phyloP scores from a whole-genome alignment of 768 basidiomycete species.

The Tulasnella calospora region DNA sequence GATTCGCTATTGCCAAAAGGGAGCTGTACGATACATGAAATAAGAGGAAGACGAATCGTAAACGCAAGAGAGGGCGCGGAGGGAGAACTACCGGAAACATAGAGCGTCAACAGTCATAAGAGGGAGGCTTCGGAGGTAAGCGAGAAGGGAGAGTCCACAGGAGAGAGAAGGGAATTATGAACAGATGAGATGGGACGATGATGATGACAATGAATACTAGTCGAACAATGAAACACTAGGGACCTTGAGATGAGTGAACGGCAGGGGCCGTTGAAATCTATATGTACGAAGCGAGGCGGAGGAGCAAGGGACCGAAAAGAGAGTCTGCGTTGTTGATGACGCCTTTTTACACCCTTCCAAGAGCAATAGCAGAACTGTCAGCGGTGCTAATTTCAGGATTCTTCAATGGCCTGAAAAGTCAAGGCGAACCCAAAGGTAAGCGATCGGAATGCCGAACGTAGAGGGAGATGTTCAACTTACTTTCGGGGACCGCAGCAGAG shows the following conservation, averaged over 20 bases:
- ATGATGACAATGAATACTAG: neutral
- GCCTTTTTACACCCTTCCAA: neutral
- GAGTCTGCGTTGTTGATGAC: neutral
- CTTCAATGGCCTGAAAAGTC: neutral
- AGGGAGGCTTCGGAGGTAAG: neutral
- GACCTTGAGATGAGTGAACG: too few relatives aligned
- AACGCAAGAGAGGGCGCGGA: neutral
- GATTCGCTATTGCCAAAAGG: neutral
- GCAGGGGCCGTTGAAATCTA: neutral
- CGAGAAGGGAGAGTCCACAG: neutral
- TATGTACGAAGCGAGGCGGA: neutral
- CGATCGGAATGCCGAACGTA: neutral
- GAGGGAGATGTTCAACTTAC: neutral
- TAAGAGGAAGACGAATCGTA: neutral
- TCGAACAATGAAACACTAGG: neutral
- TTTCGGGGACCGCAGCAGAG: neutral
- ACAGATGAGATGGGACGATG: neutral
- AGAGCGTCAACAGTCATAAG: neutral
- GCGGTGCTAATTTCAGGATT: neutral
- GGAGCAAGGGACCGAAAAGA: neutral
- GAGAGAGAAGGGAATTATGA: neutral
- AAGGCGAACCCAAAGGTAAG: neutral
- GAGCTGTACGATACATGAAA: neutral
- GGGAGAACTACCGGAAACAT: neutral
- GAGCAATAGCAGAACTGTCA: neutral